Percentiles rank a stretch among this genome's conserved stretches.
These are phyloP conservation scores for Candida odintsovae DNA, from an alignment of 805 yeast species.

Conservation along the genomic window DNA sequence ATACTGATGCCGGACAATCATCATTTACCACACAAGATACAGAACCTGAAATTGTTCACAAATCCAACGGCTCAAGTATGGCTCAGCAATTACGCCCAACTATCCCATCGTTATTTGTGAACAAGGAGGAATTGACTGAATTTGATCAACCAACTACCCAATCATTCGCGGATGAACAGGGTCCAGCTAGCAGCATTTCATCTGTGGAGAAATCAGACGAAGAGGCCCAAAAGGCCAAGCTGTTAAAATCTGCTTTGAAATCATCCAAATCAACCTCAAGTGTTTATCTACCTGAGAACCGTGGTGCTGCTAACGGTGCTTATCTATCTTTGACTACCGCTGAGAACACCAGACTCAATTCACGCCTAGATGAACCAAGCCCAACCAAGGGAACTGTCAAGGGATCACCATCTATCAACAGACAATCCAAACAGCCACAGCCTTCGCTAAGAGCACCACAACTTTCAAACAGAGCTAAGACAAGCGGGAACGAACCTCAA, in stretches of 20 bases:
- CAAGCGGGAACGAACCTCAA: background rate
- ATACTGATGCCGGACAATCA: conserved; percentile 13
- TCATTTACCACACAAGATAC: conserved; percentile 18
- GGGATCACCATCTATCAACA: background rate
- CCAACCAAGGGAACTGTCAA: background rate
- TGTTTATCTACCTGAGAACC: conserved; percentile 15
- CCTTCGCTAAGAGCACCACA: background rate
- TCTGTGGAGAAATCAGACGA: conserved; percentile 24
- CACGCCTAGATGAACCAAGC: conserved; percentile 23
- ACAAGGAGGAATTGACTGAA: conserved; percentile 4
- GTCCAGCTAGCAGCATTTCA: conserved; percentile 6
- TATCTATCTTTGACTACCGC: conserved; percentile 69
- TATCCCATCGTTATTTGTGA: conserved; percentile 23
- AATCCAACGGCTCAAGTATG: conserved; percentile 24
- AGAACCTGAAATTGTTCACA: conserved; percentile 5
- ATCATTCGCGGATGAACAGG: background rate
- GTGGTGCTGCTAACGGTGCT: conserved; percentile 50
- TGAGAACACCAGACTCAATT: conserved; percentile 70
- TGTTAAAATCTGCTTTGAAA: conserved; percentile 40
- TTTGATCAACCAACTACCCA: background rate
- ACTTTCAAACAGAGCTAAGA: background rate
- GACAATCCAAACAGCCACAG: conserved; percentile 1
- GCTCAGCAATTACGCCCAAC: conserved; percentile 44
- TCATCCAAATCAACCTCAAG: conserved; percentile 20
- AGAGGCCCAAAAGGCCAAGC: conserved; percentile 26